Evolutionary conservation across 2,329 filamentous ascomycete genomes (phyloP), one percentile per base, ranked within the genome.

Genomic region (Colletotrichum plurivorum): DNA sequence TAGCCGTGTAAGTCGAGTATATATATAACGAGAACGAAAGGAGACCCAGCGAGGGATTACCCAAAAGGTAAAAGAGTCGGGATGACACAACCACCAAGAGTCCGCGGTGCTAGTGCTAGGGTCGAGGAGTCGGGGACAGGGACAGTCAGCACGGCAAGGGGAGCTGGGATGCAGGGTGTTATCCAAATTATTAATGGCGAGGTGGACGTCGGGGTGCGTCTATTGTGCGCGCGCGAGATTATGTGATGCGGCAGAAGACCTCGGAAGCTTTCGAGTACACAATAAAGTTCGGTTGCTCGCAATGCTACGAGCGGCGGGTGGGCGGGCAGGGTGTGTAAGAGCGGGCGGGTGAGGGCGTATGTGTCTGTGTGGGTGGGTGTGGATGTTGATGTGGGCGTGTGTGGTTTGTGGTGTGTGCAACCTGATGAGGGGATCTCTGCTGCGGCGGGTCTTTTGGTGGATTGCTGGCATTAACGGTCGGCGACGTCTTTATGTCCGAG

Each of bases 401-500:
- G 25, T 54, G 39, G 45, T 25, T 25, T 9, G 15, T 58, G 54
- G 20, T 66, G 60, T 61, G 57, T 31, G 54, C 18, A 20, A 36
- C 31, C 31, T 36, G 10, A 10, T 36, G 31, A 36, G 31, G 31
- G 31, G 31, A 36, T 36, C 31, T 36, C 31, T 36, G 4, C 31
- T 36, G 31, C 31, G 31, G 31, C 31, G 31, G 31, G 31, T 36
- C 53, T 55, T 25, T 45, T 36, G 27, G 46, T 53, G 56, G 55
- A 43, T 62, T 62, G 53, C 61, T 71, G 73, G 70, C 54, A 65
- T 57, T 67, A 78, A 71, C 65, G 55, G 73, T 80, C 78, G 78
- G 79, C 76, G 72, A 75, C 74, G 74, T 80, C 73, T 78, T 80
- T 82, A 81, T 82, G 79, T 82, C 80, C 80, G 80, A 82, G 78